Evolutionary conservation across 208 protist species (phyloP).

Genomic region (Angomonas deanei): DNA sequence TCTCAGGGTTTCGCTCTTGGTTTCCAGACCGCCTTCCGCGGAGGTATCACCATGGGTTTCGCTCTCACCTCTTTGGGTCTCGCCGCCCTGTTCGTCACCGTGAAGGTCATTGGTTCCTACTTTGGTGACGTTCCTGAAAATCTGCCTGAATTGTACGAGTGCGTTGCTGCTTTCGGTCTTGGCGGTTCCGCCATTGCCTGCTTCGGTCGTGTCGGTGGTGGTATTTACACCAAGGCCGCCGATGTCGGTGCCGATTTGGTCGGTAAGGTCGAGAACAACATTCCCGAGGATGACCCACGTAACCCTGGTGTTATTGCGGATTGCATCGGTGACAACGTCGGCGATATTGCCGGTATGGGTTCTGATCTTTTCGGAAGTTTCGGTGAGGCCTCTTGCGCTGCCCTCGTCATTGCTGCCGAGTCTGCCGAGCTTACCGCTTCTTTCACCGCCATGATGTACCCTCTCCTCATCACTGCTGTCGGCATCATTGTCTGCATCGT

Average conservation of each 20-base stretch:
- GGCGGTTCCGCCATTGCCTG: constrained; percentile 93
- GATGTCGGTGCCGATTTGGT: constrained; percentile 95
- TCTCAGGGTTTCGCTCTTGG: constrained; percentile 40
- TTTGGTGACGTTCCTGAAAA: constrained; percentile 34
- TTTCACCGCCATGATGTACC: constrained; percentile 88
- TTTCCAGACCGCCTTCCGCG: constrained; percentile 85
- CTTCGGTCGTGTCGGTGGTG: constrained; percentile 94
- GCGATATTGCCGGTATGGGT: constrained; percentile 93
- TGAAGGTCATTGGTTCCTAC: constrained; percentile 58
- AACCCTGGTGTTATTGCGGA: constrained; percentile 96
- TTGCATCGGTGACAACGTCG: constrained; percentile 95
- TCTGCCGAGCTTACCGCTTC: constrained; percentile 48
- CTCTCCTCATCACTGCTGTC: constrained; percentile 74
- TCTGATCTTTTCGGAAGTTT: constrained; percentile 96
- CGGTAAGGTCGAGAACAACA: constrained; percentile 94
- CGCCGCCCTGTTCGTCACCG: constrained; percentile 67
- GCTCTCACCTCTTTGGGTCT: constrained; percentile 80
- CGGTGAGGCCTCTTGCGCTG: constrained; percentile 93
- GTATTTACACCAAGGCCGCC: constrained; percentile 95
- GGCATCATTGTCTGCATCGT: constrained; percentile 77
- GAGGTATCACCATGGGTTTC: constrained; percentile 88
- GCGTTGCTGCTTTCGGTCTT: constrained; percentile 93
- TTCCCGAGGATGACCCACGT: constrained; percentile 95
- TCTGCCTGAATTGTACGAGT: constrained; percentile 66
- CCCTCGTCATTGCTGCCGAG: constrained; percentile 68